Evolutionary conservation across 305 asterid species (phyloP).

Genomic region (Stenogyne calaminthoides): DNA sequence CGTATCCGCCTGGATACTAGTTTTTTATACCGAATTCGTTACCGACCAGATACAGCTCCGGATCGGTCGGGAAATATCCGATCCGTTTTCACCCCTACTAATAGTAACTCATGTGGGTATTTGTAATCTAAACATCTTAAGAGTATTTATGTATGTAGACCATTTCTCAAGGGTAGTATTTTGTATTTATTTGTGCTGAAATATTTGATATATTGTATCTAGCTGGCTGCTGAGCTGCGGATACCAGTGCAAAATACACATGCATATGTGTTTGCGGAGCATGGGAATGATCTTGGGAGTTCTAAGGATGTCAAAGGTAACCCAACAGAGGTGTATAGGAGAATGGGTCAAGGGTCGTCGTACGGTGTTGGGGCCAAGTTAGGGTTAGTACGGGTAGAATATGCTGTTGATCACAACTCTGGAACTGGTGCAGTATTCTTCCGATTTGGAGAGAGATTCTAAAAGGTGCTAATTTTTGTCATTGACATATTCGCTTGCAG

Average conservation of each 20-base stretch:
- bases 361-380: constrained; percentile 89
- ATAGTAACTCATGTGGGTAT: neutral
- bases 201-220: constrained; percentile 28
- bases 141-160: neutral
- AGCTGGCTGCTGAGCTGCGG: constrained; percentile 93
- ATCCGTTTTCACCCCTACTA: too few relatives aligned
- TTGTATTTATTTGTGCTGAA: neutral
- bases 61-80: too few relatives aligned
- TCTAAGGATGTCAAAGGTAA: constrained; percentile 98
- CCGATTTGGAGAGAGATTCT: constrained; percentile 83
- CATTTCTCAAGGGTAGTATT: neutral
- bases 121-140: neutral
- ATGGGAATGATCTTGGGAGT: constrained; percentile 92
- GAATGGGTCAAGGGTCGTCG: constrained; percentile 94
- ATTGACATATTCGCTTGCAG: neutral
- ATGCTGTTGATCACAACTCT: constrained; percentile 91
- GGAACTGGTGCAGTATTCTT: constrained; percentile 76
- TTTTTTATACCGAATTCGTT: too few relatives aligned
- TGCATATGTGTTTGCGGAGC: constrained; percentile 89
- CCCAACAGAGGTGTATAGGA: constrained; percentile 93
- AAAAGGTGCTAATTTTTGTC: constrained; percentile 15
- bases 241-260: constrained; percentile 83
- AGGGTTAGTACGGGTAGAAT: constrained; percentile 92
- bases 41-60: too few relatives aligned
- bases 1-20: too few relatives aligned